Evolutionary conservation across 352 stramenopile species (phyloP).

Genomic region (Phytophthora hybrid): DNA sequence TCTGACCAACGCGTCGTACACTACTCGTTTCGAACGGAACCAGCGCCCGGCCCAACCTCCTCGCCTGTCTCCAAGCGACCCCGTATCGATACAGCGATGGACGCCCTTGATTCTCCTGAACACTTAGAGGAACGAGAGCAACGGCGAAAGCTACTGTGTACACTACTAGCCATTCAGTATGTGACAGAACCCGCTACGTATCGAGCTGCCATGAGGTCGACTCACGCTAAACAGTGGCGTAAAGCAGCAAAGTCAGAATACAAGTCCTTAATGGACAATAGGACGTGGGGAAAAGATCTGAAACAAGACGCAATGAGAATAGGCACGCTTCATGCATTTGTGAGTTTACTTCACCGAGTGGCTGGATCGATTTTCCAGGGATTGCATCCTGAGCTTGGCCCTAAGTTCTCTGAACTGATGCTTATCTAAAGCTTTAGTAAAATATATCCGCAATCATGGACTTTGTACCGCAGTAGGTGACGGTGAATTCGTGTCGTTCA

Average conservation of each 20-base stretch:
- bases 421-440: no score
- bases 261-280: constrained; percentile 5
- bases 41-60: background rate
- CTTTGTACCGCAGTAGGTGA: no score
- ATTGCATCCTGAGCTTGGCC: no score
- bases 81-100: background rate
- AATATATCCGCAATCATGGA: no score
- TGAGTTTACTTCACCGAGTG: no score
- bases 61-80: background rate
- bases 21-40: constrained; percentile 13
- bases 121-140: no score
- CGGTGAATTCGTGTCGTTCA: no score
- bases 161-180: background rate
- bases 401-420: no score
- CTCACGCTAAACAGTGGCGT: constrained; percentile 7
- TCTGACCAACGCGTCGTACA: background rate
- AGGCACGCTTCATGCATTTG: no score
- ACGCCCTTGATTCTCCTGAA: background rate
- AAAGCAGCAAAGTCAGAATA: constrained; percentile 11
- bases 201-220: constrained; percentile 1
- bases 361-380: no score
- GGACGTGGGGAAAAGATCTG: background rate
- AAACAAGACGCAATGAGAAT: background rate
- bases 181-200: constrained; percentile 8
- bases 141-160: no score